These are phyloP conservation scores for Curvularia eragrostidis DNA, from an alignment of 2,329 filamentous ascomycete genomes.

Conservation along the genomic window DNA sequence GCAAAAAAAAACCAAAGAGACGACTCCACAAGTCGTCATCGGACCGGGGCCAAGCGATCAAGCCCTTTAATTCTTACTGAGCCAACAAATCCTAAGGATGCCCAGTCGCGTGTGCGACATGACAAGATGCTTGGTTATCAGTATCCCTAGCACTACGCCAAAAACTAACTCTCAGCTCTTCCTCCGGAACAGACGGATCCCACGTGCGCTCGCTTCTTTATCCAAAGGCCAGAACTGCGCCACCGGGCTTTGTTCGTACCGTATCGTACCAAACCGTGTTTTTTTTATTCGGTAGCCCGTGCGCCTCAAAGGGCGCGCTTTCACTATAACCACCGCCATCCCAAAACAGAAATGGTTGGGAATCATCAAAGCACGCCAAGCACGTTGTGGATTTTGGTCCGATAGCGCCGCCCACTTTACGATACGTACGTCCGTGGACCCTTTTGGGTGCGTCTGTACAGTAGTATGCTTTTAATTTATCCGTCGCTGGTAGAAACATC, in stretches of 20 bases:
- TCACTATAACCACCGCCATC: neutral
- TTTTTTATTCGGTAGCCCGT: neutral
- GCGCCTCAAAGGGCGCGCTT: neutral
- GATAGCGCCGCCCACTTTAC: neutral
- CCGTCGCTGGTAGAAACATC: too few species aligned
- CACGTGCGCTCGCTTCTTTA: neutral
- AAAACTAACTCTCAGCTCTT: neutral
- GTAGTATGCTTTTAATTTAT: too few species aligned
- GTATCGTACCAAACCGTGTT: neutral
- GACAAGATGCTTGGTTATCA: neutral
- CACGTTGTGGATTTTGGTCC: neutral
- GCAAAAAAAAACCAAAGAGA: neutral
- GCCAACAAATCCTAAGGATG: neutral
- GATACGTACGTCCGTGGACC: too few species aligned
- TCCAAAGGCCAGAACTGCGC: neutral
- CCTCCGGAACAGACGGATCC: neutral
- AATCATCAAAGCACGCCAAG: neutral
- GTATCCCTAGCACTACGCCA: too few species aligned
- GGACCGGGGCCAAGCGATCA: neutral
- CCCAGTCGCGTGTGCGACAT: slow-evolving; percentile 1
- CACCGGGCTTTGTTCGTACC: neutral
- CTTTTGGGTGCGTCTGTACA: too few species aligned
- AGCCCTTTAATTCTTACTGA: neutral
- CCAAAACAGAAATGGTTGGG: neutral
- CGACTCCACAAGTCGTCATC: slow-evolving; percentile 5